Base-by-base conservation (phyloP, 352 stramenopile species). In the Phytophthora europaea region DNA sequence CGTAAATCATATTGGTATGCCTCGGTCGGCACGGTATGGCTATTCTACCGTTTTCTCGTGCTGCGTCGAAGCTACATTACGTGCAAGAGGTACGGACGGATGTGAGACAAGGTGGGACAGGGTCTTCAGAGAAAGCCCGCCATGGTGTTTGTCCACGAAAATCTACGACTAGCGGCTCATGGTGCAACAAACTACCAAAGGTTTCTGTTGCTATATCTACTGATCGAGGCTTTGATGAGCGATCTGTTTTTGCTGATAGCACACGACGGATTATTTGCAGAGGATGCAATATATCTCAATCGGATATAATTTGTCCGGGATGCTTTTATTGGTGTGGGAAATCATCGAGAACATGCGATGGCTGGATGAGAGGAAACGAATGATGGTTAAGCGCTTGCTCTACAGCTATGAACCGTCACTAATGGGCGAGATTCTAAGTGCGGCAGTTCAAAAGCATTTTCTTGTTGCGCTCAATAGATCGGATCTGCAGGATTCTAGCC, bases 211-310 rank as follows among this genome's bases (percentile, higher is more conserved):
- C 16, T 75, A 3, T 75, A 79, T 56, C 8, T 75, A 34, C 36
- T 72, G 6, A 47, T 79, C 16, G 72, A 78, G 43, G 61, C 55
- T n/a, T n/a, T 78, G 12, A 75, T 75, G 72, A 61, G 55, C n/a
- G 67, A 79, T 45, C n/a, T 75, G 50, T 72, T 79, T 40, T 40
- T 75, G 16, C 47, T 78, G 12, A 68, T 78, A 15, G 61, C 61
- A 2, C 51, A 72, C 18, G 56, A 75, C 10, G 72, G 67, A 0
- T 20, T 79, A 12, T 68, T 50, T 20, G 56, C 72, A 1, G 34
- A 67, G n/a, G 20, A 33, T 72, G 5, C 65, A 72, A 15, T 72
- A 72, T 7, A 72, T 72, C 8, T 78, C 66, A 8, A 54, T 78
- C 9, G 71, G 71, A 47, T 78, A 78, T 43, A 78, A 75, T 23